phyloP scores from a whole-genome alignment of 768 basidiomycete species.

The Obba rivulosa region DNA sequence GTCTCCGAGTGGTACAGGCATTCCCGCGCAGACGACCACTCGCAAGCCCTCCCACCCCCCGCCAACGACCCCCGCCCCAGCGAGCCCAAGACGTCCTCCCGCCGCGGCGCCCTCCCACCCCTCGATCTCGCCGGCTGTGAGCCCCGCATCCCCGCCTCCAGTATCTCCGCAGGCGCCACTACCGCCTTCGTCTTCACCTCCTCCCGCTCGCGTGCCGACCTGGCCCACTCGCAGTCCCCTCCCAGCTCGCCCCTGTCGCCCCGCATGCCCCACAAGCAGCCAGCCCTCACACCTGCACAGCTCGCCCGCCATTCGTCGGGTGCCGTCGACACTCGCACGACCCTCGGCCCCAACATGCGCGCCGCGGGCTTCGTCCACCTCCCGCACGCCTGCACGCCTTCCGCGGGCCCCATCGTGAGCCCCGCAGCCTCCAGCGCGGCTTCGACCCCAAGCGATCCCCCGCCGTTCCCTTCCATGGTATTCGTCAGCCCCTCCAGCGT shows the following conservation, averaged over 20 bases:
- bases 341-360: constrained; percentile 23
- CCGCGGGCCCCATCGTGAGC: not conserved
- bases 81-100: constrained; percentile 10
- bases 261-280: not conserved
- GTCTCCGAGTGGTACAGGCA: not conserved
- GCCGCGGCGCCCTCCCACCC: constrained; percentile 11
- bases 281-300: constrained; percentile 14
- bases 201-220: constrained; percentile 14
- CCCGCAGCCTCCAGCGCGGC: constrained; percentile 2
- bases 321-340: constrained; percentile 22
- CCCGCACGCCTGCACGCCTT: constrained; percentile 9
- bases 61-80: constrained; percentile 3
- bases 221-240: constrained; percentile 3
- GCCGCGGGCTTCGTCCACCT: constrained; percentile 24
- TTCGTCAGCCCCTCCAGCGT: constrained; percentile 15
- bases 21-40: not conserved
- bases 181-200: constrained; percentile 27
- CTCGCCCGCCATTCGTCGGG: constrained; percentile 20
- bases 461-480: constrained; percentile 23
- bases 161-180: constrained; percentile 2
- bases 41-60: not conserved
- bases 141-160: constrained; percentile 13
- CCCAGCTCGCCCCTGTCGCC: constrained; percentile 5
- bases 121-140: constrained; percentile 22
- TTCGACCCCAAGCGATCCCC: constrained; percentile 21